Conservation (phyloP, 768 basidiomycete genomes). For the Leccinum aurantiacum region DNA sequence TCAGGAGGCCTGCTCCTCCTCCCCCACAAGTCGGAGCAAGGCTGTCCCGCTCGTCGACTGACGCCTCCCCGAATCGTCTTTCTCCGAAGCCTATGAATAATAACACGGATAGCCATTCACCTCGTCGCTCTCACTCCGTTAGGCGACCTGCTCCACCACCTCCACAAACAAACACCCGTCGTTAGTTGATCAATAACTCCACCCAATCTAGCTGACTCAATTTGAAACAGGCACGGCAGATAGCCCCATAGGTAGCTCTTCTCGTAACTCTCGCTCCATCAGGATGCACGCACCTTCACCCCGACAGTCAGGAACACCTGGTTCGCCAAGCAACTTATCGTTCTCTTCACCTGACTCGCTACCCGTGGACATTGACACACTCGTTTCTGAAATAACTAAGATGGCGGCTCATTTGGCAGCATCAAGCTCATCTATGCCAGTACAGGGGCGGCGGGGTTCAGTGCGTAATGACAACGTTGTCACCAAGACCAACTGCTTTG, state of each 20-base stretch:
- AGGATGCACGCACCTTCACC: slow-evolving; percentile 13
- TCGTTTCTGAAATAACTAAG: not conserved
- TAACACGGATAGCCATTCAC: not conserved
- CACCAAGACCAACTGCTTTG: slow-evolving; percentile 6
- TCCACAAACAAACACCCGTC: not conserved
- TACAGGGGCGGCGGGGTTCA: not conserved
- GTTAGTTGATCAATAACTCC: not conserved
- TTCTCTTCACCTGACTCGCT: not conserved
- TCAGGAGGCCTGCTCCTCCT: not conserved
- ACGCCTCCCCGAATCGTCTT: not conserved
- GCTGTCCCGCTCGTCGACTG: not conserved
- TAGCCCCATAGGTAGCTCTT: not conserved
- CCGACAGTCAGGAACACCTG: not conserved
- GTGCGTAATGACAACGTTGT: not conserved
- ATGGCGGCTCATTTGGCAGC: not conserved
- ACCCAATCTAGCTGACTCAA: not conserved
- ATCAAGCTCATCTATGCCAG: not conserved
- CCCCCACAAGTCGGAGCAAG: not conserved
- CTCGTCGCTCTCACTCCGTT: slow-evolving; percentile 1
- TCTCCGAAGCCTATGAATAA: not conserved
- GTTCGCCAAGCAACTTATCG: not conserved
- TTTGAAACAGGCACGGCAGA: not conserved
- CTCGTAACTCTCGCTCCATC: not conserved
- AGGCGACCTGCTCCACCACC: slow-evolving; percentile 15
- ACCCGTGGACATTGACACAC: not conserved